These are phyloP conservation scores for Yamadazyma kitorensis DNA, from an alignment of 805 yeast genomes.

Conservation along the genomic window DNA sequence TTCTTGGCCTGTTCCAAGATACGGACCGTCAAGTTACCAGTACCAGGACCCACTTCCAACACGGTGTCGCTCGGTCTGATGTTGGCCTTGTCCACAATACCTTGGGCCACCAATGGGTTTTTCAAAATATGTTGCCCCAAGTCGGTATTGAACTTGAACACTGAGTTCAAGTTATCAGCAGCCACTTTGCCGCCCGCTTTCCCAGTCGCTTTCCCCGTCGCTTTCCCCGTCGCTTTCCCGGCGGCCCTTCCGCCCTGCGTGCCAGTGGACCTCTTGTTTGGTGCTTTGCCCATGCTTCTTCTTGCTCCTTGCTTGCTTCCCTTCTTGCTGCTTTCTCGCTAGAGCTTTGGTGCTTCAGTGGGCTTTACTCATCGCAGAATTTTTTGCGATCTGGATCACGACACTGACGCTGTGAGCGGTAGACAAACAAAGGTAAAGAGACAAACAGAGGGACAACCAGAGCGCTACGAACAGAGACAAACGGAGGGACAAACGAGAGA, in stretches of 20 bases:
- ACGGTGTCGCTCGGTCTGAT: slow-evolving; percentile 91
- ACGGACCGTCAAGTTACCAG: slow-evolving; percentile 93
- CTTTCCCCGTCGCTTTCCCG: slow-evolving; percentile 37
- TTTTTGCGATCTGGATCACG: background rate
- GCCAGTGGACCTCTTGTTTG: slow-evolving; percentile 60
- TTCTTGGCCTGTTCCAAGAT: slow-evolving; percentile 89
- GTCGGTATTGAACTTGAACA: slow-evolving; percentile 95
- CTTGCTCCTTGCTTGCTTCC: background rate
- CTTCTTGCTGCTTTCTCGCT: background rate
- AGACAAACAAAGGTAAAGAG: no score
- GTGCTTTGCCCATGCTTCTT: slow-evolving; percentile 55
- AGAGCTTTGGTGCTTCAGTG: no score
- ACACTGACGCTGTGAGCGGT: background rate
- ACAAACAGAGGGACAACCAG: no score
- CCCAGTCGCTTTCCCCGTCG: slow-evolving; percentile 44
- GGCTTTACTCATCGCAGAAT: slow-evolving; percentile 6
- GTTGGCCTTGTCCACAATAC: slow-evolving; percentile 94
- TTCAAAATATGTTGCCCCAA: slow-evolving; percentile 96
- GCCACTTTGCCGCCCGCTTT: slow-evolving; percentile 57
- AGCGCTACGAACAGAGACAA: no score
- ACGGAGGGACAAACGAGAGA: no score
- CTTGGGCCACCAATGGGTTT: slow-evolving; percentile 96
- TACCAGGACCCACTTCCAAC: slow-evolving; percentile 98
- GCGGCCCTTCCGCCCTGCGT: no score
- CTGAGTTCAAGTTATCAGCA: slow-evolving; percentile 71